phyloP scores from a whole-genome alignment of 768 basidiomycete species.

The Phlegmacium glaucopus region DNA sequence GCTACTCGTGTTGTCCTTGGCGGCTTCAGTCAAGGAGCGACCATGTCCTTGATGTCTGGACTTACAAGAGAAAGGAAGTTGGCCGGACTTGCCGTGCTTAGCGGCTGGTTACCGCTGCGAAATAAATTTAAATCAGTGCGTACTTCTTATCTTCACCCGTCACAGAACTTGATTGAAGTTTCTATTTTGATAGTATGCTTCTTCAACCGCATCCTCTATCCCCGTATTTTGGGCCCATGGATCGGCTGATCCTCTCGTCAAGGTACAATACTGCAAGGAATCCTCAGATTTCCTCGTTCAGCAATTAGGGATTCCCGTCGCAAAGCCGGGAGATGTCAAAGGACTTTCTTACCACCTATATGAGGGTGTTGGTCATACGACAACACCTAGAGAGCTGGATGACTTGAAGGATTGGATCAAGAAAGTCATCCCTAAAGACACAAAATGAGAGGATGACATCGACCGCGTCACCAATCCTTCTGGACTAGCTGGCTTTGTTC shows the following conservation, averaged over 20 bases:
- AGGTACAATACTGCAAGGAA: conserved; percentile 44
- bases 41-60: conserved; percentile 74
- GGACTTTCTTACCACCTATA: conserved; percentile 73
- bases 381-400: conserved; percentile 59
- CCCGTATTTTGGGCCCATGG: conserved; percentile 92
- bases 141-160: conserved; percentile 2
- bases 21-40: conserved; percentile 86
- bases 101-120: conserved; percentile 75
- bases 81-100: conserved; percentile 69
- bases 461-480: too few relatives aligned
- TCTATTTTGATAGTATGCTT: conserved; percentile 47
- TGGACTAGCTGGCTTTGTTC: background rate
- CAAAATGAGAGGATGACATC: conserved; percentile 1
- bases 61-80: conserved; percentile 65
- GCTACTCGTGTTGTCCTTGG: conserved; percentile 76
- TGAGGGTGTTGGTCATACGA: conserved; percentile 62
- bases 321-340: conserved; percentile 34
- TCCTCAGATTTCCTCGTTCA: conserved; percentile 57
- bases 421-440: conserved; percentile 41
- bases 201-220: conserved; percentile 52
- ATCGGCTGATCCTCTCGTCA: conserved; percentile 69
- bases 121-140: conserved; percentile 63
- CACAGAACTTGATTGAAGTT: conserved; percentile 4
- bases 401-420: conserved; percentile 73
- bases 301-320: conserved; percentile 47